Conservation (phyloP, 208 protist genomes). For the Leishmania aethiopica region DNA sequence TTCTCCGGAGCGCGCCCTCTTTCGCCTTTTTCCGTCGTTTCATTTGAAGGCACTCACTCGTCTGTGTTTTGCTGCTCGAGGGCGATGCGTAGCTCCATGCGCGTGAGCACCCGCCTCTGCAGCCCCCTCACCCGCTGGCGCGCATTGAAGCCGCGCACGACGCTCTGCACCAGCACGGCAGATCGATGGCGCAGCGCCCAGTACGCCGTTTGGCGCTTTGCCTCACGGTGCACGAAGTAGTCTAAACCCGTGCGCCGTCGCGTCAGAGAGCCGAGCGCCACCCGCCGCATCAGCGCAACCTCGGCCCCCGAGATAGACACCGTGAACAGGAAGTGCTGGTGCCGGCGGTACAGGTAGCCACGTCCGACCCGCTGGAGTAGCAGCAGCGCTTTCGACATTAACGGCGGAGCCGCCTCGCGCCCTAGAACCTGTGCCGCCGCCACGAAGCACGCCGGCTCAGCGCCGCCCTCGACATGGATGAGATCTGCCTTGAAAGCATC, state of each 20-base stretch:
- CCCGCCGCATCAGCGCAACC: constrained; percentile 48
- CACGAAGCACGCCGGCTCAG: constrained; percentile 22
- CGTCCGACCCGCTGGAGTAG: constrained; percentile 49
- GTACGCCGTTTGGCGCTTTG: constrained; percentile 28
- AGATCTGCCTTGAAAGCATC: constrained; percentile 16
- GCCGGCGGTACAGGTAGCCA: constrained; percentile 40
- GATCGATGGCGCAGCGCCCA: constrained; percentile 45
- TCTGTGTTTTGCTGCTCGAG: constrained; percentile 42
- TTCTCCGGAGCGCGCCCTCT: background rate
- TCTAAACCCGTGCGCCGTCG: constrained; percentile 36
- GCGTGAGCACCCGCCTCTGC: constrained; percentile 48
- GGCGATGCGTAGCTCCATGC: constrained; percentile 47
- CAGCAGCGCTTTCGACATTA: constrained; percentile 20
- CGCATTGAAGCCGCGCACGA: constrained; percentile 52
- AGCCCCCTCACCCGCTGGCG: constrained; percentile 43
- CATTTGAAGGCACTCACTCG: constrained; percentile 4
- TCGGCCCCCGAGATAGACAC: constrained; percentile 40
- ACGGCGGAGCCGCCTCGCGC: constrained; percentile 6
- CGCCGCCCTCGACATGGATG: constrained; percentile 7
- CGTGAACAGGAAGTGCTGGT: constrained; percentile 43
- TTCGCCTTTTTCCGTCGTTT: background rate
- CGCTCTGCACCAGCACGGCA: constrained; percentile 47
- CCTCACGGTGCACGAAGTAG: constrained; percentile 30
- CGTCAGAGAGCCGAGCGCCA: constrained; percentile 33
- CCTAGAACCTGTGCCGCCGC: constrained; percentile 19